Percentiles rank a stretch among this genome's conserved stretches.
These are phyloP conservation scores for Lodderomyces oxycetoniae DNA, from an alignment of 1,139 yeast species.

Conservation along the genomic window DNA sequence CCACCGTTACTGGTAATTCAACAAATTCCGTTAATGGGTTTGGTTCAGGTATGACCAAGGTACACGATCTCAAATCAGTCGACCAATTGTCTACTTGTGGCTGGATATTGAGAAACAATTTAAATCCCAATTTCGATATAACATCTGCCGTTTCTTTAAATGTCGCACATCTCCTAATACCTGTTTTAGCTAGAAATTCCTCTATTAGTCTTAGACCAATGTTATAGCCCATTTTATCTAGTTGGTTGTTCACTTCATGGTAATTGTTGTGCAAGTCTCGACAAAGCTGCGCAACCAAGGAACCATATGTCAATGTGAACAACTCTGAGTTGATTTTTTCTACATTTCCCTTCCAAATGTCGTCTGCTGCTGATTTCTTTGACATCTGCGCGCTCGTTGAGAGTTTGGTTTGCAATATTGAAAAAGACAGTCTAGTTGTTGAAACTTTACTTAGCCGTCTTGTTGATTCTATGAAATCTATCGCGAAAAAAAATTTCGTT, in stretches of 20 bases:
- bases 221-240: conserved; percentile 92
- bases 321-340: conserved; percentile 92
- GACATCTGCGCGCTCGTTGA: too few relatives aligned
- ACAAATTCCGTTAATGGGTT: conserved; percentile 95
- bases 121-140: conserved; percentile 82
- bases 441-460: too few relatives aligned
- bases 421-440: too few relatives aligned
- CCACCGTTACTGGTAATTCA: conserved; percentile 67
- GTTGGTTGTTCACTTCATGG: conserved; percentile 70
- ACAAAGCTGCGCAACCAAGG: conserved; percentile 90
- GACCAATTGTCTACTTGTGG: conserved; percentile 81
- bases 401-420: too few relatives aligned
- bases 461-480: too few relatives aligned
- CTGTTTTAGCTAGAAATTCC: conserved; percentile 86
- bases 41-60: conserved; percentile 62
- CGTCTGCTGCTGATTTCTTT: conserved; percentile 54
- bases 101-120: conserved; percentile 75
- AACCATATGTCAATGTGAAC: conserved; percentile 89
- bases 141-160: conserved; percentile 88
- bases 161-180: conserved; percentile 72
- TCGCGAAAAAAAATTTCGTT: too few relatives aligned
- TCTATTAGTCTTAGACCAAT: conserved; percentile 90
- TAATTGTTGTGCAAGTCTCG: conserved; percentile 77
- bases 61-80: conserved; percentile 67
- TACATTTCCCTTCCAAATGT: conserved; percentile 83